phyloP scores from a whole-genome alignment of 345 rosid species.

The Populus pruinosa region DNA sequence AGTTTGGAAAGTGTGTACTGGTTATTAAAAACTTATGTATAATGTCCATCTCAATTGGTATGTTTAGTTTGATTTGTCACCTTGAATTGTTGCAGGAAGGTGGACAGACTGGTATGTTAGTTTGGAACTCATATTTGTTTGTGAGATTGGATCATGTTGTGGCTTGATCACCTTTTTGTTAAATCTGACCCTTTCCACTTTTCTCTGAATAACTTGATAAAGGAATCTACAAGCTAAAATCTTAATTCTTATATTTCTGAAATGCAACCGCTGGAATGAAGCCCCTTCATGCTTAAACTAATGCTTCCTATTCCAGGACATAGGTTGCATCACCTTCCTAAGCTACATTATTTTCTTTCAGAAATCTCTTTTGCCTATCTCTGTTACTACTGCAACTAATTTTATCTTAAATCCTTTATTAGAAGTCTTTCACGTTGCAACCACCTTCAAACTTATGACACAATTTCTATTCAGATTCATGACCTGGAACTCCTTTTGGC shows the following conservation, averaged over 20 bases:
- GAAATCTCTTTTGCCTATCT: conserved; percentile 42
- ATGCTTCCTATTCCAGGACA: conserved; percentile 31
- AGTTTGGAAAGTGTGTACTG: neutral
- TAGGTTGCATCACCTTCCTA: conserved; percentile 47
- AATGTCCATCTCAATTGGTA: neutral
- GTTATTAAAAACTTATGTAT: conserved; percentile 1
- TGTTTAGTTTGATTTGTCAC: conserved; percentile 22
- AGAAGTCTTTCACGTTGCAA: conserved; percentile 34
- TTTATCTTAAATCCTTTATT: conserved; percentile 20
- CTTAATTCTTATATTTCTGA: conserved; percentile 2
- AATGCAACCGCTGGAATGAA: conserved; percentile 20
- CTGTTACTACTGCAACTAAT: conserved; percentile 36
- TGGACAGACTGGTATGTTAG: conserved; percentile 39
- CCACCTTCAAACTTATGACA: conserved; percentile 53
- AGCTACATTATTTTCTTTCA: conserved; percentile 43
- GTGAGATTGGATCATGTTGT: conserved; percentile 32
- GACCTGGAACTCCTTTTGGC: conserved; percentile 61
- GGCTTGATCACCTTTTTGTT: conserved; percentile 25
- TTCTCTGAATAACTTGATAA: conserved; percentile 19
- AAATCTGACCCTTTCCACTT: conserved; percentile 7
- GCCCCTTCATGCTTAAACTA: conserved; percentile 36
- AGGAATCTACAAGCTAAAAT: conserved; percentile 11
- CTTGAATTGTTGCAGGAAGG: conserved; percentile 35
- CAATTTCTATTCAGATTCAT: conserved; percentile 58
- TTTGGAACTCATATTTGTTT: conserved; percentile 34